Base-by-base conservation (phyloP, 257 asterid species). In the Forsythia viridissima region DNA sequence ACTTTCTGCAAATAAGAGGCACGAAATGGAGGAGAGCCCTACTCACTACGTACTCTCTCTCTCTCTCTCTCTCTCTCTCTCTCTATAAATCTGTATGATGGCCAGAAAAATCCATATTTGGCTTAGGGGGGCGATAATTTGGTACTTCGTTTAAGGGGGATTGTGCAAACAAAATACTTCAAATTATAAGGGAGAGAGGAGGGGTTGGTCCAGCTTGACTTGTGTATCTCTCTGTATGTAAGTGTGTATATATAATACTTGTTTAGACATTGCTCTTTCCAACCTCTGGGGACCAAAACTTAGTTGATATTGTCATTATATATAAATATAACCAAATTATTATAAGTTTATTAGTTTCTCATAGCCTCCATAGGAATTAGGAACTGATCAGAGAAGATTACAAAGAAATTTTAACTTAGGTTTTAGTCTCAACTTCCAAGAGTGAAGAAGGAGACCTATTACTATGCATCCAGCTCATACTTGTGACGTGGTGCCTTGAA, bases 151-250 rank as follows among this genome's bases (percentile, higher is more conserved):
- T 30, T 1, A 4, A 44, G 52, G 52, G 52, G 4, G 16, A 46
- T 12, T 46, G 55, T 30, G 24, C 24, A 24, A 24, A 24, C 24
- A 24, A 24, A 24, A 24, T 24, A 30, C 37, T 65, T 80, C 76
- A 75, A 57, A 76, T 30, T 30, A 30, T 42, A 75, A 66, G 76
- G 84, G 73, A 72, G 42, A n/a, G 70, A 68, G 43, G 80, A 63
- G 72, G 59, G 52, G 4, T 20, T 76, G 36, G 72, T 76, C 84
- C 70, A 71, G 61, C 9, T 16, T 20, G 15, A 52, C 2, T 5
- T 18, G 20, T 52, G 3, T 52, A 18, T 52, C 21, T 52, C 61
- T 5, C 6, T 16, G 5, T 4, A 15, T 48, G 5, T 48, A 11
- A 3, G 13, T 48, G 13, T 48, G 51, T 51, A 51, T 51, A 12